Evolutionary conservation across 208 protist genomes (phyloP), one percentile per base, ranked within the genome.

Genomic region (Vickermania spadyakhi): DNA sequence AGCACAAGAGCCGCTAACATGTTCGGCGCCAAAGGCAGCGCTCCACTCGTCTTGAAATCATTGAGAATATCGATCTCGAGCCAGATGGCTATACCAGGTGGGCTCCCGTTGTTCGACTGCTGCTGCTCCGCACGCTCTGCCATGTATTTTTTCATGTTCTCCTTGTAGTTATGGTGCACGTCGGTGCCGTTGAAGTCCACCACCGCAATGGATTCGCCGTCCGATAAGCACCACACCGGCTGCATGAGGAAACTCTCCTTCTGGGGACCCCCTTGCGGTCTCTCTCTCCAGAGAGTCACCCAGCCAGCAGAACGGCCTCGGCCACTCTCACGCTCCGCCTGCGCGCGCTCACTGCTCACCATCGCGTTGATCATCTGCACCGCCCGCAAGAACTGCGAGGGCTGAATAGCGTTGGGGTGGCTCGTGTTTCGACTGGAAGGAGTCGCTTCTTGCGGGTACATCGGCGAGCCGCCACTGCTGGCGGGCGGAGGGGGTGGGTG

Each of bases 201-300:
- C 14, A 49, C 57, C 14, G 69, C 3, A 29, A 74, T 28, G 45
- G 27, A 25, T 13, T 74, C 58, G 3, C 31, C 14, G 14, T 22
- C 52, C 14, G 68, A 56, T 29, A 74, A 21, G 50, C 68, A 56
- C 69, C 62, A 74, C 22, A 74, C 58, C 2, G 69, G 69, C 7
- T 61, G 22, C 18, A 74, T 28, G n/a, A 56, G 1, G 25, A 27
- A 27, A 5, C n/a, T 23, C 21, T 13, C 21, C 60, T 58, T 27
- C 52, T 31, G 26, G 45, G 18, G 7, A 31, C 65, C 27, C 42
- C 69, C 31, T n/a, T 45, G 7, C 36, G 36, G 36, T 45, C 18
- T 45, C 11, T 18, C 11, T 18, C 7, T 18, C 36, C 36, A 45
- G 18, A 45, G 7, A 18, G 7, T 7, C 36, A 45, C 36, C 36